Conservation (phyloP, 176 grass and related monocot species). For the Lolium multiflorum region DNA sequence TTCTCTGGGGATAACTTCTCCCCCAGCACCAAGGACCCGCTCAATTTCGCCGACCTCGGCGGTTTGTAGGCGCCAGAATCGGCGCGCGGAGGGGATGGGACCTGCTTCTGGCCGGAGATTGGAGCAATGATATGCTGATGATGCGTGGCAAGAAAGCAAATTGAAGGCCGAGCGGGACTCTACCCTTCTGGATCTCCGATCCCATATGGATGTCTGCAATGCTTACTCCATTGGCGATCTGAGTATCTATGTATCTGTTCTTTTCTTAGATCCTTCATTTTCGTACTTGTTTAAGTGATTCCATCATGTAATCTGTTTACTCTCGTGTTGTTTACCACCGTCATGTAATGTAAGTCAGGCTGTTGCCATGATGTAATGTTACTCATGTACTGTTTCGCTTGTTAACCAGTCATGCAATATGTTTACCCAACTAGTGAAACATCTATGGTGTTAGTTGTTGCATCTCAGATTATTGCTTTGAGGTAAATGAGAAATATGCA, state of each 20-base stretch:
- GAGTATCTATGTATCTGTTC: background rate
- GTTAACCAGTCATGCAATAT: background rate
- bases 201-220: background rate
- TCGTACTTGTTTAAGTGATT: background rate
- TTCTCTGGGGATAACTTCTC: background rate
- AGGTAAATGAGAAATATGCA: background rate
- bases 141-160: background rate
- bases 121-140: background rate
- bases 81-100: background rate
- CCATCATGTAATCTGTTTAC: background rate
- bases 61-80: no score
- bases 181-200: background rate
- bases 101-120: background rate
- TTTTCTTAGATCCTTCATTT: background rate
- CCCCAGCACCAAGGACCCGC: background rate
- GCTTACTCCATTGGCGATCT: background rate
- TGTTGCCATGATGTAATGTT: background rate
- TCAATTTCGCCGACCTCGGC: background rate
- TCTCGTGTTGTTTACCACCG: no score
- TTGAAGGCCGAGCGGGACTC: background rate
- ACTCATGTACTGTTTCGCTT: background rate
- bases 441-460: background rate
- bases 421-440: background rate
- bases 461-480: background rate
- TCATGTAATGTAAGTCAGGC: background rate